Evolutionary conservation across 805 yeast species (phyloP).

Genomic region (Danielia oregonensis): DNA sequence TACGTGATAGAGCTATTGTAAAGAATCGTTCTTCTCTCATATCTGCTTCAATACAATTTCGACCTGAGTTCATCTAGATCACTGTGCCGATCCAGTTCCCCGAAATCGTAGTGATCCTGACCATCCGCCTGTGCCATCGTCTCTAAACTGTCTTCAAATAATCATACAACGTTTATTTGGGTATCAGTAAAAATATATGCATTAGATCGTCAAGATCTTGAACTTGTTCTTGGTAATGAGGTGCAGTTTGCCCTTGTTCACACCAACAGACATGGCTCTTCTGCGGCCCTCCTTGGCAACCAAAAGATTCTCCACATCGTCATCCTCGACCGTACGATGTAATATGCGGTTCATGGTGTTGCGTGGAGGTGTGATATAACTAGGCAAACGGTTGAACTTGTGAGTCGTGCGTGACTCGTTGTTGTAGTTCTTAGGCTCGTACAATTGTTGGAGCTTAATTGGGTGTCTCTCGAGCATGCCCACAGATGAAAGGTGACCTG

Average conservation of each 20-base stretch:
- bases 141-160: too few relatives aligned
- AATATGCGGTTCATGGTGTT: conserved; percentile 19
- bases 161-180: too few relatives aligned
- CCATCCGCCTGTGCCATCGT: too few relatives aligned
- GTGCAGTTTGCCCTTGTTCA: conserved; percentile 31
- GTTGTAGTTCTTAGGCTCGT: conserved; percentile 27
- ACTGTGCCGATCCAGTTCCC: too few relatives aligned
- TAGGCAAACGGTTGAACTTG: conserved; percentile 28
- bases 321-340: conserved; percentile 14
- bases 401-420: conserved; percentile 27
- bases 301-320: conserved; percentile 15
- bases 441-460: conserved; percentile 22
- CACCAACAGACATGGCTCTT: conserved; percentile 38
- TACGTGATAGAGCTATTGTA: too few relatives aligned
- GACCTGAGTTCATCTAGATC: too few relatives aligned
- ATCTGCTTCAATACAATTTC: too few relatives aligned
- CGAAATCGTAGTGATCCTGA: too few relatives aligned
- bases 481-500: conserved; percentile 22
- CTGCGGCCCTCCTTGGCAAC: conserved; percentile 21
- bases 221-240: conserved; percentile 33
- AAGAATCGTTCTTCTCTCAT: too few relatives aligned
- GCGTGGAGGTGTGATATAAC: conserved; percentile 35
- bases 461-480: conserved; percentile 9
- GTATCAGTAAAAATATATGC: too few relatives aligned
- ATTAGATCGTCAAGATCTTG: too few relatives aligned